Conservation (phyloP, 805 yeast species). For the Myxozyma vanderwaltii region DNA sequence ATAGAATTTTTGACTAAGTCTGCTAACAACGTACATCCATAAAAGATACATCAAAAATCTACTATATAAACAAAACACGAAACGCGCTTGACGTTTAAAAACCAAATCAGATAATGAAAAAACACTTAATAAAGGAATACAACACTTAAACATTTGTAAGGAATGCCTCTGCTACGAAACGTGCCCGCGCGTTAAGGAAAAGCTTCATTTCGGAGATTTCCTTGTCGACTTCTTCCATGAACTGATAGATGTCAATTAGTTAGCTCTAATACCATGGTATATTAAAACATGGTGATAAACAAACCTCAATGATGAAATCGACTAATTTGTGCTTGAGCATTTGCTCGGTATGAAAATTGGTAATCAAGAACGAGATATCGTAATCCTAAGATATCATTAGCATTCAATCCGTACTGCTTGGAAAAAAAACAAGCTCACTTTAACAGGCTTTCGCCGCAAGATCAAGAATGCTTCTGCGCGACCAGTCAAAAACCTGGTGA, state of each 20-base stretch:
- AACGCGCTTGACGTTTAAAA: neutral
- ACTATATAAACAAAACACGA: neutral
- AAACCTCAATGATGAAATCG: conserved; percentile 83
- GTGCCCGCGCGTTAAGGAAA: conserved; percentile 94
- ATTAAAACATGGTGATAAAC: neutral
- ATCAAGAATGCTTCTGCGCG: conserved; percentile 95
- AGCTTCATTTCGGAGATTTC: conserved; percentile 98
- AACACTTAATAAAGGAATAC: neutral
- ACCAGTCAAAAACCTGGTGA: conserved; percentile 88
- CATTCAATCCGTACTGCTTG: no score
- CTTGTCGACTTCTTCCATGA: conserved; percentile 98
- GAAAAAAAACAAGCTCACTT: conserved; percentile 36
- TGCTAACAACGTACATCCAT: neutral
- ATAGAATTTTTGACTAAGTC: neutral
- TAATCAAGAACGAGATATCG: conserved; percentile 88
- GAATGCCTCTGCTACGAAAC: conserved; percentile 96
- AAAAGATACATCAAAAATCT: neutral
- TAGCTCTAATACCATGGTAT: neutral
- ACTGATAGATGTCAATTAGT: conserved; percentile 40
- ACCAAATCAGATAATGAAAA: neutral
- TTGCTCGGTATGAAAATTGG: conserved; percentile 92
- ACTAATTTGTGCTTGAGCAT: conserved; percentile 95
- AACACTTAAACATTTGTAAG: conserved; percentile 49
- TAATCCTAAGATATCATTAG: conserved; percentile 53
- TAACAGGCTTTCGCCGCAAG: conserved; percentile 85